A percentile compares a stretch with the other conserved stretches of the same genome.
Conservation (phyloP, 495 filamentous ascomycete genomes). For the Cercophora samala region DNA sequence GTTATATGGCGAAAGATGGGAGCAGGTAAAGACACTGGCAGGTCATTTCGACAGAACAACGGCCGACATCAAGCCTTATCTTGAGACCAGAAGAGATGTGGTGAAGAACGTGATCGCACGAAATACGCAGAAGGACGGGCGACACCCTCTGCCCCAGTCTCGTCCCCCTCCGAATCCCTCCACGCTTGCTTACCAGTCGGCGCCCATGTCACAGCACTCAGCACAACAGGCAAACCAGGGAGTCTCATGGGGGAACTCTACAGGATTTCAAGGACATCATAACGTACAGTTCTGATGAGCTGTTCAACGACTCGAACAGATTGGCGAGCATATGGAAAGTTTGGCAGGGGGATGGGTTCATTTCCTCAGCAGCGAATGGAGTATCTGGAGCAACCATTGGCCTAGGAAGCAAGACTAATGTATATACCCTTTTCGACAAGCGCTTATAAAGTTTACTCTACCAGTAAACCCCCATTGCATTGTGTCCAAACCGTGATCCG, state of each 20-base stretch:
- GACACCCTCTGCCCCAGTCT: neutral
- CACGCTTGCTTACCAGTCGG: neutral
- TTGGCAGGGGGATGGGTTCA: neutral
- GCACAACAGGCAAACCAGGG: neutral
- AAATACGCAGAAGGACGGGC: neutral
- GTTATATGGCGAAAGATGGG: slow-evolving; percentile 51
- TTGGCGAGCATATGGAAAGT: neutral
- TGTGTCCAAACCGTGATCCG: neutral
- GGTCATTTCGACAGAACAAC: slow-evolving; percentile 45
- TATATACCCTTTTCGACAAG: neutral
- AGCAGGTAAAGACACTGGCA: slow-evolving; percentile 42
- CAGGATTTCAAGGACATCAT: neutral
- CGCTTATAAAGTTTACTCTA: neutral
- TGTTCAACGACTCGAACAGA: neutral
- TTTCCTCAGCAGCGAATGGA: neutral
- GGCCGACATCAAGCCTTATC: slow-evolving; percentile 6
- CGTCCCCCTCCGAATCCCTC: neutral
- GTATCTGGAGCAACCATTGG: neutral
- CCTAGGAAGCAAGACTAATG: neutral
- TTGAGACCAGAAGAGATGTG: neutral
- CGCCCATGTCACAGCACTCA: neutral
- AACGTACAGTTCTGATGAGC: neutral
- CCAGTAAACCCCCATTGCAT: too few relatives aligned
- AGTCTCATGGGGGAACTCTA: neutral
- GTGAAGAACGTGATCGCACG: neutral